Percentiles rank a stretch among this genome's conserved stretches.
Conservation (phyloP, 1,139 yeast genomes). For the Hyphopichia fennica region DNA sequence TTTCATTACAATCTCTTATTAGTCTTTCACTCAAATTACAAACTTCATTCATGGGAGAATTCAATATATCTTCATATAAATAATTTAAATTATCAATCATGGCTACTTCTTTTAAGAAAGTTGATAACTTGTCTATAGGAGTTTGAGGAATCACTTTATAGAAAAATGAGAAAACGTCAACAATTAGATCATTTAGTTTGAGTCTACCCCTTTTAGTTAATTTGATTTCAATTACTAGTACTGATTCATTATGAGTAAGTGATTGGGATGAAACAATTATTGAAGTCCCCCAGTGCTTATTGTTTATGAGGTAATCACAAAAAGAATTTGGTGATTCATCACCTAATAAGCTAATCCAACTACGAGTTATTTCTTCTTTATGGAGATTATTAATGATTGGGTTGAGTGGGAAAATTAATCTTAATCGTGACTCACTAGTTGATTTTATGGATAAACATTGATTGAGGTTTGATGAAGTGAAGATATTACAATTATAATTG, state of each 20-base stretch:
- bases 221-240: conserved; percentile 45
- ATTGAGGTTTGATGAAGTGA: not conserved
- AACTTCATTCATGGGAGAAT: conserved; percentile 47
- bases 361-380: conserved; percentile 21
- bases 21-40: conserved; percentile 35
- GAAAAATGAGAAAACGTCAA: conserved; percentile 24
- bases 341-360: conserved; percentile 62
- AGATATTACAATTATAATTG: not conserved
- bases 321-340: conserved; percentile 55
- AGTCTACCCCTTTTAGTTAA: conserved; percentile 44
- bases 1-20: conserved; percentile 26
- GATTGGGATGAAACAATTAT: conserved; percentile 40
- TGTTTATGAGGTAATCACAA: conserved; percentile 26
- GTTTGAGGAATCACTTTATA: conserved; percentile 10
- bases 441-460: not conserved
- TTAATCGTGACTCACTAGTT: not conserved
- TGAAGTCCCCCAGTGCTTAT: conserved; percentile 25
- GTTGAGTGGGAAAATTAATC: not conserved
- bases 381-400: not conserved
- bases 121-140: conserved; percentile 6
- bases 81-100: conserved; percentile 46
- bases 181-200: conserved; percentile 26
- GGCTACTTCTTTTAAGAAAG: conserved; percentile 42
- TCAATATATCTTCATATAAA: conserved; percentile 31
- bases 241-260: conserved; percentile 29